phyloP scores from a whole-genome alignment of 768 basidiomycete genomes.

The Auricularia heimuer region DNA sequence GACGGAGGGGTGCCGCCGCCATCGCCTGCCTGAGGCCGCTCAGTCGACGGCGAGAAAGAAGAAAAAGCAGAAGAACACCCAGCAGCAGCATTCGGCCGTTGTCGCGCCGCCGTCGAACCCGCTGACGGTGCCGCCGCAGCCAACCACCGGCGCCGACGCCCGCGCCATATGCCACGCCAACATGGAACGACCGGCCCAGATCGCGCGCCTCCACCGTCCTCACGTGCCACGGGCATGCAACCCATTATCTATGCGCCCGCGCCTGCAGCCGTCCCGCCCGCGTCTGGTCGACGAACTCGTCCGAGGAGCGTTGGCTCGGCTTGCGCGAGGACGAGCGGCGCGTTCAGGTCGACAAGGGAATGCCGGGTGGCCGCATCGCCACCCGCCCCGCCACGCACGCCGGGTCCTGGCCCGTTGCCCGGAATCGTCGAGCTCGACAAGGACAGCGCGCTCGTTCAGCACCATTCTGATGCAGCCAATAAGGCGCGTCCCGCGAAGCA shows the following conservation, averaged over 20 bases:
- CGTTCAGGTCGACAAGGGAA: constrained; percentile 97
- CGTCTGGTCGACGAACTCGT: constrained; percentile 77
- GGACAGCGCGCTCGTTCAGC: constrained; percentile 57
- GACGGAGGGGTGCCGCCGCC: background rate
- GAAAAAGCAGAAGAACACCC: constrained; percentile 42
- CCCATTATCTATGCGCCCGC: constrained; percentile 65
- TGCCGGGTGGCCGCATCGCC: constrained; percentile 80
- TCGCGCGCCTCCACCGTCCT: constrained; percentile 50
- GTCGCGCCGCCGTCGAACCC: constrained; percentile 12
- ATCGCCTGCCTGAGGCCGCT: background rate
- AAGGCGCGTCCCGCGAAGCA: constrained; percentile 28
- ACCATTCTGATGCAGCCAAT: constrained; percentile 17
- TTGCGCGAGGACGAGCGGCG: constrained; percentile 55
- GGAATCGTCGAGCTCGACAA: constrained; percentile 96
- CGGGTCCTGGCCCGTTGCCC: constrained; percentile 95
- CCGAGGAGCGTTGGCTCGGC: constrained; percentile 62
- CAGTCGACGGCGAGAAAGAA: constrained; percentile 4
- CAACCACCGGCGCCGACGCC: constrained; percentile 15
- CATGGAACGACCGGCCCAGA: constrained; percentile 9
- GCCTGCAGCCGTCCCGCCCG: constrained; percentile 15
- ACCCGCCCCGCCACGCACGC: constrained; percentile 44
- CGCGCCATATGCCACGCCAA: constrained; percentile 9
- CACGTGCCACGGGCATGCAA: constrained; percentile 84
- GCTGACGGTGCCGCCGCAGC: constrained; percentile 21
- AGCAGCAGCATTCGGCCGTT: constrained; percentile 16